These are phyloP conservation scores for Darksidea phi DNA, from an alignment of 495 filamentous ascomycete species.

Conservation along the genomic window DNA sequence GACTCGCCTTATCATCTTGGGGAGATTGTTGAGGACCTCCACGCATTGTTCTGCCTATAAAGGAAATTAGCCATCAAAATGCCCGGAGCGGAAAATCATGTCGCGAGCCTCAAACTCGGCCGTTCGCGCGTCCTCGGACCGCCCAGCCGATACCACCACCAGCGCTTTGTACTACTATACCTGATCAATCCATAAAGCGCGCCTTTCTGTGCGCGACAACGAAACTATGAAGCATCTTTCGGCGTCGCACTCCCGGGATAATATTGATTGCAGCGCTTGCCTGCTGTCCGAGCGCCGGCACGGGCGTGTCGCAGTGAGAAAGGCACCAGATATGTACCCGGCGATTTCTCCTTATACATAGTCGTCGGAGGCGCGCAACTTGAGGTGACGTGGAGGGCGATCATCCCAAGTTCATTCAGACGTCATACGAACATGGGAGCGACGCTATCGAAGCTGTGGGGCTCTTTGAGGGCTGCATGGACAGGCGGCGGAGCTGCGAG, in stretches of 20 bases:
- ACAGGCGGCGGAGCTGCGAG: conserved; percentile 13
- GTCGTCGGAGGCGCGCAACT: not conserved
- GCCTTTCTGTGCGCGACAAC: not conserved
- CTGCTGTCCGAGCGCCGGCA: conserved; percentile 1
- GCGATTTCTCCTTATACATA: not conserved
- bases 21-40: no score
- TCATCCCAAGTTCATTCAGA: not conserved
- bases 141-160: not conserved
- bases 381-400: not conserved
- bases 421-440: conserved; percentile 28
- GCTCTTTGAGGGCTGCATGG: conserved; percentile 8
- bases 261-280: not conserved
- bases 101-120: not conserved
- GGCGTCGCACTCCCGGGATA: not conserved
- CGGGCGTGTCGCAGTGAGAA: not conserved
- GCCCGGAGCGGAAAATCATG: not conserved
- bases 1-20: no score
- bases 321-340: not conserved
- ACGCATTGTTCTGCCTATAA: not conserved
- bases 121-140: not conserved
- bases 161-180: not conserved
- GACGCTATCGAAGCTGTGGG: conserved; percentile 35
- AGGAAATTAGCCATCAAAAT: not conserved
- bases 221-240: not conserved
- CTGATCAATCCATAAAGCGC: not conserved